phyloP scores from a whole-genome alignment of 306 rosid genomes.

The Hylodesmum podocarpum region DNA sequence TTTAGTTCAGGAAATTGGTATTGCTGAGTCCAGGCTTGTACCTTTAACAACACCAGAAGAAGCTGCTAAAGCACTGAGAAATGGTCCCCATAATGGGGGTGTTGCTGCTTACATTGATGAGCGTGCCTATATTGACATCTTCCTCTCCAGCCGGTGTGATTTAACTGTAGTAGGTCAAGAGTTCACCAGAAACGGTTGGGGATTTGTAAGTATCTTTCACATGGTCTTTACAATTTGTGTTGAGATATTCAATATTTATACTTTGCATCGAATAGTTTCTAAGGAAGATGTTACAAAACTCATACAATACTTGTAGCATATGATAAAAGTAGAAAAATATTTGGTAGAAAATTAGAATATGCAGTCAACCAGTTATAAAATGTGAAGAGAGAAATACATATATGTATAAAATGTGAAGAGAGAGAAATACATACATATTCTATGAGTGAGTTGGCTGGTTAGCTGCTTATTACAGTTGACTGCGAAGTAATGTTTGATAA shows the following conservation, averaged over 20 bases:
- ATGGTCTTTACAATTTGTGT: constrained; percentile 22
- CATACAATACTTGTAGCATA: neutral
- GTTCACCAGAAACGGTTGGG: constrained; percentile 96
- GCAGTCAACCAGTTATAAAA: too few species aligned
- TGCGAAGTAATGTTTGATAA: too few species aligned
- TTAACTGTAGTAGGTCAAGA: constrained; percentile 79
- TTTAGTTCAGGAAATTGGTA: constrained; percentile 57
- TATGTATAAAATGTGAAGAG: too few species aligned
- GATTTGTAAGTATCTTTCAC: constrained; percentile 74
- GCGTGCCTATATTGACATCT: constrained; percentile 77
- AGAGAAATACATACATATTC: too few species aligned
- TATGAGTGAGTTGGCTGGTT: too few species aligned
- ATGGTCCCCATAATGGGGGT: constrained; percentile 77
- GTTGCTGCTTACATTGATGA: constrained; percentile 81
- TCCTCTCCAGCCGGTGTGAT: constrained; percentile 82
- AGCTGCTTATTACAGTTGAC: too few species aligned
- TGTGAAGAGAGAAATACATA: too few species aligned
- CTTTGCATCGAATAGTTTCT: neutral
- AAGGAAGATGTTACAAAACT: neutral
- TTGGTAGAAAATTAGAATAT: too few species aligned
- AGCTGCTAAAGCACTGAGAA: constrained; percentile 55
- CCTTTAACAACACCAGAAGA: constrained; percentile 64
- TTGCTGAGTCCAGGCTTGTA: constrained; percentile 67
- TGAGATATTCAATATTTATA: neutral
- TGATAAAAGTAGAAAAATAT: too few species aligned